phyloP scores from a whole-genome alignment of 768 basidiomycete genomes.

The Russula emetica region DNA sequence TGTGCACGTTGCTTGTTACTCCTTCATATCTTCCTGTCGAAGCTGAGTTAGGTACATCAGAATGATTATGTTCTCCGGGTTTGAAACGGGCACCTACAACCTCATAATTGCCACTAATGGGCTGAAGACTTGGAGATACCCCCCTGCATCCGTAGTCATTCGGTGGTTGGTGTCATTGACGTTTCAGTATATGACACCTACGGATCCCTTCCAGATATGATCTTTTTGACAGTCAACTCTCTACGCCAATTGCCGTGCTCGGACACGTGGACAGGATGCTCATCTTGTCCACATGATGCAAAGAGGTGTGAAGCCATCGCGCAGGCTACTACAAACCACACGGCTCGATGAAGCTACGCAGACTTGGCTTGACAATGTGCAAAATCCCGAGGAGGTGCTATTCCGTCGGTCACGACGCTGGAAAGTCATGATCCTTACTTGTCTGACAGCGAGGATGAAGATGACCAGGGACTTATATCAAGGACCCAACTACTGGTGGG shows the following conservation, averaged over 20 bases:
- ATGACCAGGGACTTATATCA: conserved; percentile 41
- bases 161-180: conserved; percentile 41
- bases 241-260: conserved; percentile 50
- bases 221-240: conserved; percentile 57
- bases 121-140: conserved; percentile 59
- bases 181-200: conserved; percentile 2
- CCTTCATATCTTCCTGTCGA: not conserved
- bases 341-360: conserved; percentile 40
- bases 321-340: conserved; percentile 44
- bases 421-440: conserved; percentile 43
- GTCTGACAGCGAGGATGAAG: conserved; percentile 50
- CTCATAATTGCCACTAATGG: conserved; percentile 56
- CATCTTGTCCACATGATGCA: conserved; percentile 63
- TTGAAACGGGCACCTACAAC: conserved; percentile 55
- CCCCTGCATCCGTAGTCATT: conserved; percentile 53
- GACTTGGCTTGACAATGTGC: conserved; percentile 49
- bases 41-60: conserved; percentile 32
- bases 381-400: conserved; percentile 37
- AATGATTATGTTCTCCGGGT: conserved; percentile 47
- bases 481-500: conserved; percentile 60
- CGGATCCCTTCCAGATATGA: conserved; percentile 45
- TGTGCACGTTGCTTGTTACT: conserved; percentile 25
- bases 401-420: conserved; percentile 45
- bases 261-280: conserved; percentile 44
- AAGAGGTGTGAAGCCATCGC: conserved; percentile 55